Evolutionary conservation across 73 alveolate species (phyloP), one percentile per base, ranked within the genome.

Genomic region (Symbiodinium pilosum): DNA sequence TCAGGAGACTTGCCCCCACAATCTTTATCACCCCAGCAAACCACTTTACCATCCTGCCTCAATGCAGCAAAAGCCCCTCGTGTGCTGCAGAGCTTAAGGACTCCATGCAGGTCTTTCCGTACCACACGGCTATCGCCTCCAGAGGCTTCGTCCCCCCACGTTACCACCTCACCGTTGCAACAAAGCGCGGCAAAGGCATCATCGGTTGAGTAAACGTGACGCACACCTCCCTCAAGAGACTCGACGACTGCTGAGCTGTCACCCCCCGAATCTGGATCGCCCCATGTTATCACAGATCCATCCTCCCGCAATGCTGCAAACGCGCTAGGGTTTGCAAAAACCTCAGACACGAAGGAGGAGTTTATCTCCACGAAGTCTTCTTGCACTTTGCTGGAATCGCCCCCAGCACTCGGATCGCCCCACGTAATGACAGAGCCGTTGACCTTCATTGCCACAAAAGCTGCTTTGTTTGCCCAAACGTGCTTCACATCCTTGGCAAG

Each of bases 221-320:
- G 32, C 44, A 89, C 95, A 26, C 43, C 86, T 36, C 73, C 47
- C 34, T 89, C 51, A 14, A 89, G 39, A n/a, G 86, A 75, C 38
- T 89, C 95, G 6, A 34, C 8, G 26, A 89, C 95, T 21, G 18
- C 43, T 4, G 75, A 24, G 36, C 95, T 89, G 87, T 89, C 95
- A 6, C 95, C 95, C 9, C 95, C 87, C 39, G 87, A 64, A 43
- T 89, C 95, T 20, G 95, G 95, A 89, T 89, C 95, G 21, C 95
- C 95, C 95, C 95, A 89, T 18, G 95, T 89, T 24, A 89, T 54
- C 11, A 89, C 39, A 9, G 95, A 89, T 11, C 95, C 95, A 64
- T 89, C 95, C 4, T 51, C 68, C 41, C 95, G 95, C 38, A 26
- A 12, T 12, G 95, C 95, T 20, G 95, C 95, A 28, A 89, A 89